A percentile compares a stretch with the other conserved stretches of the same genome.
Evolutionary conservation across 2,329 filamentous ascomycete genomes (phyloP).

Genomic region (Geosmithia flava): DNA sequence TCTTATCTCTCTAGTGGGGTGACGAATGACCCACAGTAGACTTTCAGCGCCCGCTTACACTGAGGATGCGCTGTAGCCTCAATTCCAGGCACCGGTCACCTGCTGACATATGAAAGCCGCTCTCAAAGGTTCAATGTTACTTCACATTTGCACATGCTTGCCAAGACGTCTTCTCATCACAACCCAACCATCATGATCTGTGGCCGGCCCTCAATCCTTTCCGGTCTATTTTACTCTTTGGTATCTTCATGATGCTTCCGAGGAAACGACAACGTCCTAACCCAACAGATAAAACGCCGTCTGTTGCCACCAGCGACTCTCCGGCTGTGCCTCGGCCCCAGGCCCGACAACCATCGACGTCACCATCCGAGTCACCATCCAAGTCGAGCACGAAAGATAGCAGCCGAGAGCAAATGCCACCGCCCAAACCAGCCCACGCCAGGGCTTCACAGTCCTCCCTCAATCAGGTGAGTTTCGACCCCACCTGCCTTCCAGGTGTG

Average conservation of each 20-base stretch:
- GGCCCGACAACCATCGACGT: background rate
- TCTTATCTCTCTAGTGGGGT: background rate
- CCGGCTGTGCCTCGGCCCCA: background rate
- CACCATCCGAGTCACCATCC: constrained; percentile 1
- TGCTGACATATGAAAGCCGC: background rate
- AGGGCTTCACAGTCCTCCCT: background rate
- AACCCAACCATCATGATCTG: background rate
- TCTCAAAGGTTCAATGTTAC: background rate
- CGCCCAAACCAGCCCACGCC: background rate
- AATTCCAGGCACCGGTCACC: background rate
- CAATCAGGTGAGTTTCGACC: background rate
- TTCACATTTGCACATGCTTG: background rate
- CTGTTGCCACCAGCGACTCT: background rate
- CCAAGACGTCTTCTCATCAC: background rate
- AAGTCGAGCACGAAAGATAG: constrained; percentile 1
- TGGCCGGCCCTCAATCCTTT: background rate
- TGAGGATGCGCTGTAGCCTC: background rate
- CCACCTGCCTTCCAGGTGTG: background rate
- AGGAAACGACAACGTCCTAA: constrained; percentile 4
- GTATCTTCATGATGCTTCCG: constrained; percentile 4
- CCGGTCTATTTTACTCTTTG: background rate
- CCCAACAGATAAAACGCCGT: background rate
- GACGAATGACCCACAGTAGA: background rate
- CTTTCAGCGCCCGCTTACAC: background rate
- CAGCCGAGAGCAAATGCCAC: constrained; percentile 4